Evolutionary conservation across 2,329 filamentous ascomycete genomes (phyloP).

Genomic region (Didymella exigua): DNA sequence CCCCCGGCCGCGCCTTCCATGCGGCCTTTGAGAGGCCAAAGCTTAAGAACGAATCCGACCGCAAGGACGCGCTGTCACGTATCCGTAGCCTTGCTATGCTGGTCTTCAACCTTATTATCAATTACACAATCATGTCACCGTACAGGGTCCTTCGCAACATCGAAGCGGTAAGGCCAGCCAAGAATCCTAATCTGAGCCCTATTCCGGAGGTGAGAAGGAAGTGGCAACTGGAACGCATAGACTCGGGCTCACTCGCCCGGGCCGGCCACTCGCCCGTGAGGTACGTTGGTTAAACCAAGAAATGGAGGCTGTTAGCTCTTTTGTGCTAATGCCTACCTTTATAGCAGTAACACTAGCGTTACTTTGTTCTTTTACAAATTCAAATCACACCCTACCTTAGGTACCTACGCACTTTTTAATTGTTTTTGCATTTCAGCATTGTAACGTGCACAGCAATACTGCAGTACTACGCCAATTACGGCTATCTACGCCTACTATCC

Average conservation of each 20-base stretch:
- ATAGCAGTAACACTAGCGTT: too few species aligned
- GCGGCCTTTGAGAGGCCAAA: neutral
- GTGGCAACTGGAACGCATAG: neutral
- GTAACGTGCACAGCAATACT: too few species aligned
- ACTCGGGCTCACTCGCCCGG: slow-evolving; percentile 21
- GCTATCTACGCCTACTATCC: too few species aligned
- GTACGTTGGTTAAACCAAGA: too few species aligned
- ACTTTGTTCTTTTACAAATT: too few species aligned
- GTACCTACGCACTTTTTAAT: too few species aligned
- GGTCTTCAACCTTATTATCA: neutral
- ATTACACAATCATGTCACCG: neutral
- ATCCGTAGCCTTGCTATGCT: neutral
- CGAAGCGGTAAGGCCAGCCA: neutral
- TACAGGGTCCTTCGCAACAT: neutral
- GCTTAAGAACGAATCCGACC: neutral
- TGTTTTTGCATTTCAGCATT: too few species aligned
- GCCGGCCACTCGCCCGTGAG: too few species aligned
- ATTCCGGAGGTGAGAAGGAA: slow-evolving; percentile 21
- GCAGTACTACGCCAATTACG: too few species aligned
- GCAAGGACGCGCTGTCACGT: neutral
- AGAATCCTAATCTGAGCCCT: neutral
- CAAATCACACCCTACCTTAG: too few species aligned
- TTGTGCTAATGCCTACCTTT: too few species aligned
- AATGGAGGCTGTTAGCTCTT: too few species aligned
- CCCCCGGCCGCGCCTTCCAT: neutral